Evolutionary conservation across 164 flowering plant genomes (phyloP), one percentile per base, ranked within the genome.

Genomic region (Cinnamomum micranthum): DNA sequence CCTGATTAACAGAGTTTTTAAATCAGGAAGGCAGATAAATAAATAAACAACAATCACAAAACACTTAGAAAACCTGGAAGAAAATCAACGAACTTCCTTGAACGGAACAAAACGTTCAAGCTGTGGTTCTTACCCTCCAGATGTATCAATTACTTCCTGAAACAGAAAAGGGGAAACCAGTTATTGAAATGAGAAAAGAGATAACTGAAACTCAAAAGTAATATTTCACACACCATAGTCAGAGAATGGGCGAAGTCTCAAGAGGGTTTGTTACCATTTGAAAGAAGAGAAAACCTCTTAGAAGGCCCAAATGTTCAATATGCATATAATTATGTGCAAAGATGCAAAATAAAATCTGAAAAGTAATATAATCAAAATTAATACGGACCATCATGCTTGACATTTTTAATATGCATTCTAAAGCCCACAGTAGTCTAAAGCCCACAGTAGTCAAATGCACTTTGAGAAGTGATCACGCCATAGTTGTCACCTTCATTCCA

Each of bases 91-190:
- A 41, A 62, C 41, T 22, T 17, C 47, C 50, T 22, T 13, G 22
- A 51, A 27, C 14, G 11, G 17, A 51, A 19, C 68, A 22, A 41
- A 31, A 50, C 6, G 3, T 52, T 1, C 22, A 50, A 55, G 14
- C 23, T 41, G 7, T 1, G 72, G 33, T 64, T 82, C 93, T 87
- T 84, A 94, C 99, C 99, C 99, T 77, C 97, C 99, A 70, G 97
- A 95, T 23, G 94, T 91, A 79, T 95, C 99, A 12, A 85, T 76
- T 55, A 93, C 93, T 80, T 88, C 97, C 99, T 93, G 97, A 70
- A 84, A 73, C 52, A 77, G 64, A 76, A 77, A 79, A 70, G 27
- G 41, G 20, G 66, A 65, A 59, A 69, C 7, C 69, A 66, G 35
- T 25, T n/a, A 23, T 20, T 20, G 25, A 64, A 0, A 25, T 22